Percentiles rank a stretch among this genome's conserved stretches.
Evolutionary conservation across 2,329 filamentous ascomycete species (phyloP).

Genomic region (Paraphoma chrysanthemicola): DNA sequence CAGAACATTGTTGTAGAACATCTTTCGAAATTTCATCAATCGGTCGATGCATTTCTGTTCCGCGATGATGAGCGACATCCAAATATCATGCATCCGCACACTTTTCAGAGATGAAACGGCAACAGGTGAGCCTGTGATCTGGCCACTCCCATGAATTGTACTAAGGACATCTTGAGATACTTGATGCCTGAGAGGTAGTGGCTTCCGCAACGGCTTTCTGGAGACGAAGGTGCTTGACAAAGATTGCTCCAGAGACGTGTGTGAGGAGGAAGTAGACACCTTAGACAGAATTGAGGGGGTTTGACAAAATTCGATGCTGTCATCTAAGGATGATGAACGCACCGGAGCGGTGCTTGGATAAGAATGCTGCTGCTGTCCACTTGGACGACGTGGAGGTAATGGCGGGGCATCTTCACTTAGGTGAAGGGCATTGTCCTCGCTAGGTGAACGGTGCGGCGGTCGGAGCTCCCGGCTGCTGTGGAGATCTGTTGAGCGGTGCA

Average conservation of each 20-base stretch:
- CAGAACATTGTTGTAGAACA: slow-evolving; percentile 35
- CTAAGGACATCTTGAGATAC: slow-evolving; percentile 14
- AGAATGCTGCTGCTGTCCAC: slow-evolving; percentile 6
- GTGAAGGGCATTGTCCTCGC: slow-evolving; percentile 4
- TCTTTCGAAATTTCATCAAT: slow-evolving; percentile 29
- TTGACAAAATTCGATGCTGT: slow-evolving; percentile 10
- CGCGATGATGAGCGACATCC: slow-evolving; percentile 26
- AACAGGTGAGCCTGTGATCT: background rate
- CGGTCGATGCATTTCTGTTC: slow-evolving; percentile 35
- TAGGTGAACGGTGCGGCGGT: slow-evolving; percentile 12
- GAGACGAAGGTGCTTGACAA: slow-evolving; percentile 3
- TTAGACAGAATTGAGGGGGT: slow-evolving; percentile 16
- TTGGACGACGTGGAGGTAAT: slow-evolving; percentile 29
- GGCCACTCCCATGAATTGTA: background rate
- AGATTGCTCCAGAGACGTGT: slow-evolving; percentile 14
- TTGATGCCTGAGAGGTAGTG: slow-evolving; percentile 19
- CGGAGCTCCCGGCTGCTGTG: background rate
- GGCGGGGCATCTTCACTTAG: slow-evolving; percentile 9
- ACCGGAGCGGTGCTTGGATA: background rate
- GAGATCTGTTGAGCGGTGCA: background rate
- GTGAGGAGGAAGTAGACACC: slow-evolving; percentile 24
- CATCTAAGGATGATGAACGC: slow-evolving; percentile 9
- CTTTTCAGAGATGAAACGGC: slow-evolving; percentile 10
- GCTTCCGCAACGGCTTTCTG: slow-evolving; percentile 11
- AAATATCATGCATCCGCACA: slow-evolving; percentile 28